phyloP scores from a whole-genome alignment of 257 asterid species.

The Rehmannia glutinosa region DNA sequence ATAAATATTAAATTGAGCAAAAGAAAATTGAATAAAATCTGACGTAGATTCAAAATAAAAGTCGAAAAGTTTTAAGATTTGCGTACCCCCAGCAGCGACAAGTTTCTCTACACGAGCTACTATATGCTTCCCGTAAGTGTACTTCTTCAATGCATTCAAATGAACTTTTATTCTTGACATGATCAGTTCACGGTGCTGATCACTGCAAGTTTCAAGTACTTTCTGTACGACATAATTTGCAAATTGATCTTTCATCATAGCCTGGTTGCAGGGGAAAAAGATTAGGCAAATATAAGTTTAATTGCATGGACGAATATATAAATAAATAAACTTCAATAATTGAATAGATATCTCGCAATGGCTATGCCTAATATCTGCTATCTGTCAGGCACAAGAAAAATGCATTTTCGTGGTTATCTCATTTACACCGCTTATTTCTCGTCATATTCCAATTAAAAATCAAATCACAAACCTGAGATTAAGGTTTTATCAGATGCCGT shows the following conservation, averaged over 20 bases:
- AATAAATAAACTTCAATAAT: not conserved
- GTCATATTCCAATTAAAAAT: not conserved
- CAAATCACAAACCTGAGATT: not conserved
- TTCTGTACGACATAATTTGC: conserved; percentile 86
- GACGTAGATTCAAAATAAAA: too few relatives aligned
- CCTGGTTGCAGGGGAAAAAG: conserved; percentile 36
- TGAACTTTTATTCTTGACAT: conserved; percentile 72
- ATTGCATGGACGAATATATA: not conserved
- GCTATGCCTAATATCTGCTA: not conserved
- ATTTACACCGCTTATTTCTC: not conserved
- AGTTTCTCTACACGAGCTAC: conserved; percentile 88
- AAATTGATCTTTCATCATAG: conserved; percentile 87
- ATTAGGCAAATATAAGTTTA: not conserved
- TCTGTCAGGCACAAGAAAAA: too few relatives aligned
- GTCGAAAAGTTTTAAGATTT: not conserved
- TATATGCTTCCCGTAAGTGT: conserved; percentile 79
- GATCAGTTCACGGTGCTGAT: conserved; percentile 74
- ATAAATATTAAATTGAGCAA: not conserved
- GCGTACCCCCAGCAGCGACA: conserved; percentile 76
- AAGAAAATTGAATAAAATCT: not conserved
- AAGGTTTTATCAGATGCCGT: not conserved
- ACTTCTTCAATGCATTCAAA: conserved; percentile 77
- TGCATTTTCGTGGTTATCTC: not conserved
- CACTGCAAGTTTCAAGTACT: conserved; percentile 83
- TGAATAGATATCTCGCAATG: not conserved